Base-by-base conservation (phyloP, 2,329 filamentous ascomycete genomes). In the Fusarium algeriense region DNA sequence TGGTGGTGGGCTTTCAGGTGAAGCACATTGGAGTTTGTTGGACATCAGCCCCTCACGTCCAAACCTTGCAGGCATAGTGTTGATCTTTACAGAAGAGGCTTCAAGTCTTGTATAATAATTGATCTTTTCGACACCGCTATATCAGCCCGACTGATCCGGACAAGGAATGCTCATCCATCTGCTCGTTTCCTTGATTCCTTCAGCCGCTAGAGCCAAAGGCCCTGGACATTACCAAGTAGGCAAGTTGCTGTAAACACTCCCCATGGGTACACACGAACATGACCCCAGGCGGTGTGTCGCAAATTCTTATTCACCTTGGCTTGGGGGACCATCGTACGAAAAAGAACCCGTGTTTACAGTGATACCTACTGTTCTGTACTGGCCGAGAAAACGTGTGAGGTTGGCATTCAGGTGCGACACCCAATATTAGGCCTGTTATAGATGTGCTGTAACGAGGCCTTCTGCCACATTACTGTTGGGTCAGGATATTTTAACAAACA, bases 191-290 rank as follows among this genome's bases (percentile, higher is more conserved):
- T 62, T 70, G 67, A 55, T 70, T 70, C 69, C 55, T 53, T 70
- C 62, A 70, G 70, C 65, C 69, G 57, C 69, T 73, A 72, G 45
- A 55, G 40, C 38, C 52, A 55, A 67, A 60, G 35, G 64, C 56
- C 49, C 56, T 38, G 34, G 49, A 38, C 64, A 65, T 45, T 40
- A 35, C 40, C 34, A 26, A 20, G 52, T 65, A 26, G 48, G 34
- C 35, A 52, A 52, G 40, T 65, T 68, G 73, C 57, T 74, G 71
- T 67, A 75, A 75, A 63, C 69, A 75, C 73, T 75, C 73, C 71
- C 71, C 73, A 63, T 49, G 60, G 49, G 56, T 74, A 66, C 68
- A 69, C 56, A 73, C 40, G 48, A 71, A 60, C 59, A 73, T 65
- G 65, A 49, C 58, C 62, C 67, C 70, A 61, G 66, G 74, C 74